Base-by-base conservation (phyloP, 768 basidiomycete species). In the Boletus pseudopeckii region DNA sequence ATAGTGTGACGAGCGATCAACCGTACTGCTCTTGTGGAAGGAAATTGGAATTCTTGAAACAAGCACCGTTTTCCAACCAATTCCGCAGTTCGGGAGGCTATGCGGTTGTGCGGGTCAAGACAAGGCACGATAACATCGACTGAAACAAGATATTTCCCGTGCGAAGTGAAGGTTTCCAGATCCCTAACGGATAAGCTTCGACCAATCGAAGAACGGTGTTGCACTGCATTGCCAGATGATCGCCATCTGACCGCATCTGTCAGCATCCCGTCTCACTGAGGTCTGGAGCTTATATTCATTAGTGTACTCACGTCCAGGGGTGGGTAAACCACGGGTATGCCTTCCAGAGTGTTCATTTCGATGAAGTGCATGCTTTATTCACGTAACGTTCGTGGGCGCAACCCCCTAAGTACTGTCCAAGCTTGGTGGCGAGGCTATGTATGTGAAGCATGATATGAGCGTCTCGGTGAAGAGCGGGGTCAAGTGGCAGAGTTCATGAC, bases 221-320 rank as follows among this genome's bases (percentile, higher is more conserved):
- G 48, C 28, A 33, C 14, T 32, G 40, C 17, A 46, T 39, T 40
- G 37, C 18, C 14, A 30, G 41, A 20, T 9, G 26, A 39, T 50
- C 33, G 28, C 22, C 17, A 14, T 20, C 30, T 13, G 42, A 41
- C 34, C 8, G 18, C 14, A 14, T 42, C 22, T 7, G 22, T 28
- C 3, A 30, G 28, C 18, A 50, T 7, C 33, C 20, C 9, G 17
- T 17, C n/a, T 13, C 30, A 22, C 17, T 11, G 20, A 48, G 20
- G 7, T 20, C 41, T 30, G 39, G 30, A 32, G 7, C 4, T 11
- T 11, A 32, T 11, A 32, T 32, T 32, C 10, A 32, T 32, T 32
- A 32, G 20, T 5, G 17, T 26, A 52, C 60, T 54, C 54, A 56
- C 52, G 36, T 48, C 36, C 45, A 53, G 39, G 50, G 48, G 13